phyloP scores from a whole-genome alignment of 306 rosid genomes.

The Malus sylvestris region DNA sequence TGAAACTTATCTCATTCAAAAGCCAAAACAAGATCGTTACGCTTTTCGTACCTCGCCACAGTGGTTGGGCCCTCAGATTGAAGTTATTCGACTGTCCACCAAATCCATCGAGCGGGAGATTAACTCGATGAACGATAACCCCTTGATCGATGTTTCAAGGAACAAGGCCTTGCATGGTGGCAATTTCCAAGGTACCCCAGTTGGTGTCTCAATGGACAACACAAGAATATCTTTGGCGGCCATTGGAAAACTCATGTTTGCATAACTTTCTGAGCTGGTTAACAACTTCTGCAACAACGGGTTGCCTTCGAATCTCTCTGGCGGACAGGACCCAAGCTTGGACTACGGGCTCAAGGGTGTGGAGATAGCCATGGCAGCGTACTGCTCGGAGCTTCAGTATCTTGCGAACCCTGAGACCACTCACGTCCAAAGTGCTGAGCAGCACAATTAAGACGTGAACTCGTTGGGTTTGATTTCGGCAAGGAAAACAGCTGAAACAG shows the following conservation, averaged over 20 bases:
- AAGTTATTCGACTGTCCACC: constrained; percentile 29
- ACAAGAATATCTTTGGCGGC: constrained; percentile 38
- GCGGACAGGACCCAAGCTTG: background rate
- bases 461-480: constrained; percentile 43
- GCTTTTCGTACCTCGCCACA: constrained; percentile 48
- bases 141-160: constrained; percentile 30
- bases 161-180: constrained; percentile 41
- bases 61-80: constrained; percentile 49
- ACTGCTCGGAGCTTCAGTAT: constrained; percentile 33
- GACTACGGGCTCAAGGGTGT: constrained; percentile 30
- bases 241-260: constrained; percentile 35
- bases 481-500: constrained; percentile 31
- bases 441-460: constrained; percentile 25
- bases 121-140: constrained; percentile 37
- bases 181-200: constrained; percentile 33
- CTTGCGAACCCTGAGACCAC: constrained; percentile 39
- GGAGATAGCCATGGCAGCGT: constrained; percentile 35
- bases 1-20: constrained; percentile 8
- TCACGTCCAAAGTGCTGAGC: constrained; percentile 28
- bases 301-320: background rate
- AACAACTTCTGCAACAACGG: background rate
- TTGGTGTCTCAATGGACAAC: constrained; percentile 42
- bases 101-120: constrained; percentile 41
- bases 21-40: constrained; percentile 42
- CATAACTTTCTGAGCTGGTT: constrained; percentile 26